phyloP scores from a whole-genome alignment of 2,329 filamentous ascomycete species.

The Alternaria metachromatica region DNA sequence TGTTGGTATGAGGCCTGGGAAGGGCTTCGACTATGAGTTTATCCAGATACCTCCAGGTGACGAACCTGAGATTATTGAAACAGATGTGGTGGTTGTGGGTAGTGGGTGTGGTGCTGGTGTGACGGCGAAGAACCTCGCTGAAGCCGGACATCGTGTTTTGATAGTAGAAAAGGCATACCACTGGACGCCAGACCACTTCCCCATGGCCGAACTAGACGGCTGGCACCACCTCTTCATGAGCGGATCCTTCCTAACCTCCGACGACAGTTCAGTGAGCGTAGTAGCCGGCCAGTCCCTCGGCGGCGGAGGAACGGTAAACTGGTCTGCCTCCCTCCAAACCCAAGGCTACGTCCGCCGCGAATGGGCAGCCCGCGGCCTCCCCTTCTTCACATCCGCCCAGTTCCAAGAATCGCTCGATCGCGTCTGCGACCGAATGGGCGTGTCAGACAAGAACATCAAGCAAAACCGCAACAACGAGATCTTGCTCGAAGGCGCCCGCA shows the following conservation, averaged over 20 bases:
- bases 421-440: slow-evolving; percentile 81
- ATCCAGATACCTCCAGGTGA: slow-evolving; percentile 65
- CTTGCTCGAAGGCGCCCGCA: slow-evolving; percentile 76
- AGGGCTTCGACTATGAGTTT: slow-evolving; percentile 65
- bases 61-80: slow-evolving; percentile 67
- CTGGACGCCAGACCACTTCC: slow-evolving; percentile 73
- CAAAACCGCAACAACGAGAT: slow-evolving; percentile 76
- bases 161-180: slow-evolving; percentile 86
- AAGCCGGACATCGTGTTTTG: slow-evolving; percentile 76
- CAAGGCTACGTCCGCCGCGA: slow-evolving; percentile 79
- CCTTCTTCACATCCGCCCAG: slow-evolving; percentile 74
- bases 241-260: slow-evolving; percentile 64
- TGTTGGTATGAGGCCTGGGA: slow-evolving; percentile 59
- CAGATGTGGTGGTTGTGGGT: slow-evolving; percentile 85
- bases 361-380: slow-evolving; percentile 75
- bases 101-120: slow-evolving; percentile 88
- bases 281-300: slow-evolving; percentile 78
- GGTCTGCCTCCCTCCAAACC: slow-evolving; percentile 72
- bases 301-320: slow-evolving; percentile 88
- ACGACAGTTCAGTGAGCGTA: slow-evolving; percentile 61
- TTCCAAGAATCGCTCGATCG: slow-evolving; percentile 82
- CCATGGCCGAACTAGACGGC: slow-evolving; percentile 71
- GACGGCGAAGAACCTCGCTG: slow-evolving; percentile 78
- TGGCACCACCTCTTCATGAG: slow-evolving; percentile 72
- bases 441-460: slow-evolving; percentile 67